phyloP scores from a whole-genome alignment of 495 filamentous ascomycete genomes.

The Margaritispora aquatica region DNA sequence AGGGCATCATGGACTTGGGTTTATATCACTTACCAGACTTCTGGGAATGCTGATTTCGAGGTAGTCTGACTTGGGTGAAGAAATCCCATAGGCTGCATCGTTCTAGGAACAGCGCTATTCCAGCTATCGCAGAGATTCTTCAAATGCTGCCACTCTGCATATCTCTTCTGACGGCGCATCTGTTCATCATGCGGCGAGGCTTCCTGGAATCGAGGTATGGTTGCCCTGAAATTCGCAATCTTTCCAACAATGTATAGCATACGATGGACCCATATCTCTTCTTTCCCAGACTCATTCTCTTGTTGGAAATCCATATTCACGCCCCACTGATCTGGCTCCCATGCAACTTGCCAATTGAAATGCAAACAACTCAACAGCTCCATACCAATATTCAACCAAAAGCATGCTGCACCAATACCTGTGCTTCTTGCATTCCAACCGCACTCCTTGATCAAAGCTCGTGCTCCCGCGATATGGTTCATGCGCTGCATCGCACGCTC shows the following conservation, averaged over 20 bases:
- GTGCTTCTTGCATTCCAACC: conserved; percentile 76
- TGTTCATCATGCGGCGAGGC: conserved; percentile 54
- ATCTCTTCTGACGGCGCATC: conserved; percentile 54
- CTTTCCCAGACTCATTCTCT: conserved; percentile 37
- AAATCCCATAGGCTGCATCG: conserved; percentile 82
- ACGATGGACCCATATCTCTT: conserved; percentile 87
- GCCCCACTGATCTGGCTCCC: conserved; percentile 90
- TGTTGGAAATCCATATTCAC: conserved; percentile 57
- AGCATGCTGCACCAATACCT: conserved; percentile 83
- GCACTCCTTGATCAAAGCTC: conserved; percentile 86
- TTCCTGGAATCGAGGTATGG: conserved; percentile 54
- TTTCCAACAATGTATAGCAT: conserved; percentile 91
- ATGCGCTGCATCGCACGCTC: conserved; percentile 67
- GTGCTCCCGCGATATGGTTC: conserved; percentile 81
- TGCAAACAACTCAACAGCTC: conserved; percentile 83
- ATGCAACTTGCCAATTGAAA: conserved; percentile 82
- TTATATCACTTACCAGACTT: conserved; percentile 64
- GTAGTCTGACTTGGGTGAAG: conserved; percentile 61
- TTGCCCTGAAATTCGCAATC: conserved; percentile 73
- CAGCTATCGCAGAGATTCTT: conserved; percentile 73
- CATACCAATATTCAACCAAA: conserved; percentile 90
- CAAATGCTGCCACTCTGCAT: conserved; percentile 71
- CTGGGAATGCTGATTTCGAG: conserved; percentile 72
- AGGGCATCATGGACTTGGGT: not conserved
- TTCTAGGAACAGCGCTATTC: conserved; percentile 68